Evolutionary conservation across 1,284 basidiomycete species (phyloP).

Genomic region (Malassezia equina): DNA sequence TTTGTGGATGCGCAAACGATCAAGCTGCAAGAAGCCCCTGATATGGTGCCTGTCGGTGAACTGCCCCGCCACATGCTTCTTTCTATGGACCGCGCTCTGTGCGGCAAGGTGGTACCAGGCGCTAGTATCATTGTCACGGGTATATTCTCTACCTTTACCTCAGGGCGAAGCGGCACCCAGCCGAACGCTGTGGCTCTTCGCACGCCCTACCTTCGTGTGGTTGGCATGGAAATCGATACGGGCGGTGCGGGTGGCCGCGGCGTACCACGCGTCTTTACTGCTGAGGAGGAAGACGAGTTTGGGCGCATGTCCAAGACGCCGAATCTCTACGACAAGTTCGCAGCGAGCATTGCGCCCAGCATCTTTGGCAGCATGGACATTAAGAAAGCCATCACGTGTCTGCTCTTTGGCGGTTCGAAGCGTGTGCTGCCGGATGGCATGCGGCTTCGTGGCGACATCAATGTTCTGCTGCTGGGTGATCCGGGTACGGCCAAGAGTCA

Average conservation of each 20-base stretch:
- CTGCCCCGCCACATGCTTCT: conserved; percentile 90
- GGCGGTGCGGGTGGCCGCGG: conserved; percentile 55
- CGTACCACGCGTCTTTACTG: conserved; percentile 65
- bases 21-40: conserved; percentile 96
- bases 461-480: conserved; percentile 88
- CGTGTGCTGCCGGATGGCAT: conserved; percentile 96
- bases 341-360: conserved; percentile 87
- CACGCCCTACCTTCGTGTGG: conserved; percentile 83
- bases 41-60: conserved; percentile 99
- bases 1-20: conserved; percentile 94
- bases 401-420: conserved; percentile 95
- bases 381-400: conserved; percentile 90
- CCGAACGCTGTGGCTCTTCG: conserved; percentile 63
- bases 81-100: conserved; percentile 60
- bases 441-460: conserved; percentile 94
- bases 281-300: conserved; percentile 96
- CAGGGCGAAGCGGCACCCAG: conserved; percentile 52
- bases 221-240: conserved; percentile 79
- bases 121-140: conserved; percentile 89
- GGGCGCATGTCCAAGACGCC: conserved; percentile 76
- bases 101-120: conserved; percentile 62
- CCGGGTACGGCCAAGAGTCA: conserved; percentile 98
- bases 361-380: conserved; percentile 95
- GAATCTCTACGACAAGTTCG: conserved; percentile 85
- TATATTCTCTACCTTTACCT: conserved; percentile 90